Conservation (phyloP, 176 grass and related monocot species). For the Themeda triandra region DNA sequence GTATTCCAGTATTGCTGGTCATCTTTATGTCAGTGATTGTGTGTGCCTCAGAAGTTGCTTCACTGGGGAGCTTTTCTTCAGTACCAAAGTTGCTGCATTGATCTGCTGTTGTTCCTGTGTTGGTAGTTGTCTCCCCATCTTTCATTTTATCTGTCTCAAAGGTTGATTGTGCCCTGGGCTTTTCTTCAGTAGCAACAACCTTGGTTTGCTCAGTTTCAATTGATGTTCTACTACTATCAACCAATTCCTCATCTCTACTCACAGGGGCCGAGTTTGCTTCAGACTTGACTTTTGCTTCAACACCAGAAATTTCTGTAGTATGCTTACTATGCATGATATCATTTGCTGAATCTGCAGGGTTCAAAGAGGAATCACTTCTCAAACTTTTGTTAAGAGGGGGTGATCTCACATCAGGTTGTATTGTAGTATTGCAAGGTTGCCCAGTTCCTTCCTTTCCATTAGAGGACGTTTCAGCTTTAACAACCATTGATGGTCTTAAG, state of each 20-base stretch:
- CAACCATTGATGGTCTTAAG: slow-evolving; percentile 8
- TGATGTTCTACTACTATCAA: slow-evolving; percentile 9
- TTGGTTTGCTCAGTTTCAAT: slow-evolving; percentile 28
- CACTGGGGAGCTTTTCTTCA: slow-evolving; percentile 19
- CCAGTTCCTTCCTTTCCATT: slow-evolving; percentile 30
- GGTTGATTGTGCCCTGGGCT: neutral
- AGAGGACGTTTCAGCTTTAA: slow-evolving; percentile 18
- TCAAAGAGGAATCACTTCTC: slow-evolving; percentile 22
- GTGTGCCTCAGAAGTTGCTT: slow-evolving; percentile 32
- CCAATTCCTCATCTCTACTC: slow-evolving; percentile 26
- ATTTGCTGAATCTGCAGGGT: slow-evolving; percentile 17
- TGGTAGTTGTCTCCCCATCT: neutral
- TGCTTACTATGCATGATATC: slow-evolving; percentile 17
- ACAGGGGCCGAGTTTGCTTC: slow-evolving; percentile 17
- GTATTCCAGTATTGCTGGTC: slow-evolving; percentile 13
- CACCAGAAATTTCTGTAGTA: slow-evolving; percentile 21
- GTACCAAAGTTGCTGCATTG: neutral
- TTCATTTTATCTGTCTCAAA: neutral
- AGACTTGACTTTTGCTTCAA: slow-evolving; percentile 21
- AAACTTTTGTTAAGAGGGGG: slow-evolving; percentile 14
- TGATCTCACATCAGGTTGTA: neutral
- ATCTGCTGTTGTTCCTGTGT: slow-evolving; percentile 26
- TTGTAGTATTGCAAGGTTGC: slow-evolving; percentile 20
- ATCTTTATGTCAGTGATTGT: slow-evolving; percentile 11
- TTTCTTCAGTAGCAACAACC: slow-evolving; percentile 24